Conservation (phyloP, 192 early-diverging fungal genomes). For the Linnemannia zychae region DNA sequence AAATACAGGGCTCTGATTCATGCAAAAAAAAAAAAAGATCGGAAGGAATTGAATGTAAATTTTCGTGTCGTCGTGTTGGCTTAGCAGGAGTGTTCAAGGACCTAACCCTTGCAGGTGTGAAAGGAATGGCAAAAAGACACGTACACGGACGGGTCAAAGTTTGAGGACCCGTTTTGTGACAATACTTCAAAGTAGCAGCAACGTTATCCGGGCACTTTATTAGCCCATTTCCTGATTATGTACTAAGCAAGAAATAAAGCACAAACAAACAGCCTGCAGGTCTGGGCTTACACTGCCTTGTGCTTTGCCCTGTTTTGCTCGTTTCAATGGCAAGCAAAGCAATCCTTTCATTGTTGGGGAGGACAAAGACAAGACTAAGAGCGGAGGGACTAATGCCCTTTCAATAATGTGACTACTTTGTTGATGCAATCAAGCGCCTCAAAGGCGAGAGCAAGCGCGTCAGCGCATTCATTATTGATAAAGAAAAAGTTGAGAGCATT, state of each 20-base stretch:
- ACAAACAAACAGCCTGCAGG: not conserved
- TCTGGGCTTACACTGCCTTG: not conserved
- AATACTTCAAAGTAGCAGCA: not conserved
- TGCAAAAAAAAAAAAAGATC: constrained; percentile 12
- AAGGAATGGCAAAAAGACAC: too few species aligned
- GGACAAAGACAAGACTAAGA: not conserved
- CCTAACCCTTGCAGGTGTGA: too few species aligned
- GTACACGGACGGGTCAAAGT: not conserved
- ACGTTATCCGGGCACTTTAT: constrained; percentile 3
- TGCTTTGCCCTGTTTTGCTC: not conserved
- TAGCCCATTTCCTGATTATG: not conserved
- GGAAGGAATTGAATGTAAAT: not conserved
- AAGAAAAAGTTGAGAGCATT: not conserved
- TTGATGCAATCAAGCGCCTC: not conserved
- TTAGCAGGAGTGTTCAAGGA: not conserved
- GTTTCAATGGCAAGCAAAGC: not conserved
- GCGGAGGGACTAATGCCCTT: not conserved
- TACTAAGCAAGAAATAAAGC: not conserved
- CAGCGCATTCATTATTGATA: not conserved
- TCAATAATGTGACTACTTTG: not conserved
- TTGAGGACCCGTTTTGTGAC: not conserved
- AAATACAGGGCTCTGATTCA: constrained; percentile 3
- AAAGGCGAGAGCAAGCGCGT: not conserved
- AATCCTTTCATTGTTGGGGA: not conserved
- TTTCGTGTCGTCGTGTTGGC: not conserved